phyloP scores from a whole-genome alignment of 768 basidiomycete genomes.

The Trametes coccinea region DNA sequence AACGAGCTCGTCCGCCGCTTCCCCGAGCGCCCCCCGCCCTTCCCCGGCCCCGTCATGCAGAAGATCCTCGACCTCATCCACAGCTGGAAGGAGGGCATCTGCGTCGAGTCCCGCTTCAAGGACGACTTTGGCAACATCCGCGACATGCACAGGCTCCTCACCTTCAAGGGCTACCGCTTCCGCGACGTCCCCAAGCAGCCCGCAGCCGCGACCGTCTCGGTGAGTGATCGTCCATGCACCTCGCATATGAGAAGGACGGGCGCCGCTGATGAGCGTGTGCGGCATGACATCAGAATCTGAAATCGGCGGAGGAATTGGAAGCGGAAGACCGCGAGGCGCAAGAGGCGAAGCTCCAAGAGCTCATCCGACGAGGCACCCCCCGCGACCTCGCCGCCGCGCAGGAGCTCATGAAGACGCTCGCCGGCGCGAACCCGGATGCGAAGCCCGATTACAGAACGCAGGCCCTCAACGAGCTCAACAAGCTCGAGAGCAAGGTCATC shows the following conservation, averaged over 20 bases:
- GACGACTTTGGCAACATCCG: slow-evolving; percentile 96
- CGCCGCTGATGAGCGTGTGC: background rate
- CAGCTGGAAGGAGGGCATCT: slow-evolving; percentile 93
- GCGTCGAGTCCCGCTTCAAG: slow-evolving; percentile 85
- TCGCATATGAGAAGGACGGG: background rate
- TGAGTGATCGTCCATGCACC: slow-evolving; percentile 30
- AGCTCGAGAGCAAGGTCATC: slow-evolving; percentile 92
- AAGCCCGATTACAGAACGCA: slow-evolving; percentile 94
- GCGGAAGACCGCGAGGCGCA: slow-evolving; percentile 94
- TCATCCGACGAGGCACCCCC: slow-evolving; percentile 94
- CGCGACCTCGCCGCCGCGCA: slow-evolving; percentile 94
- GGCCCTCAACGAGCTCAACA: slow-evolving; percentile 86
- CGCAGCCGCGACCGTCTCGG: slow-evolving; percentile 42
- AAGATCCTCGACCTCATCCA: slow-evolving; percentile 92
- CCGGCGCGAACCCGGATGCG: slow-evolving; percentile 93
- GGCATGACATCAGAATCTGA: slow-evolving; percentile 62
- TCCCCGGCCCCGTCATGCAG: slow-evolving; percentile 93
- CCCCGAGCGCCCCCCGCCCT: slow-evolving; percentile 95
- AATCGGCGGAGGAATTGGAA: slow-evolving; percentile 95
- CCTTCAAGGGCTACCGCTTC: slow-evolving; percentile 90
- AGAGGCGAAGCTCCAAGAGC: slow-evolving; percentile 96
- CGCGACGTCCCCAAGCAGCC: slow-evolving; percentile 46
- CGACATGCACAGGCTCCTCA: slow-evolving; percentile 94
- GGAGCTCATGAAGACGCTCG: slow-evolving; percentile 93
- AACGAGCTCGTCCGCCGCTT: slow-evolving; percentile 98